Conservation (phyloP, 352 stramenopile genomes). For the Phytophthora melonis region DNA sequence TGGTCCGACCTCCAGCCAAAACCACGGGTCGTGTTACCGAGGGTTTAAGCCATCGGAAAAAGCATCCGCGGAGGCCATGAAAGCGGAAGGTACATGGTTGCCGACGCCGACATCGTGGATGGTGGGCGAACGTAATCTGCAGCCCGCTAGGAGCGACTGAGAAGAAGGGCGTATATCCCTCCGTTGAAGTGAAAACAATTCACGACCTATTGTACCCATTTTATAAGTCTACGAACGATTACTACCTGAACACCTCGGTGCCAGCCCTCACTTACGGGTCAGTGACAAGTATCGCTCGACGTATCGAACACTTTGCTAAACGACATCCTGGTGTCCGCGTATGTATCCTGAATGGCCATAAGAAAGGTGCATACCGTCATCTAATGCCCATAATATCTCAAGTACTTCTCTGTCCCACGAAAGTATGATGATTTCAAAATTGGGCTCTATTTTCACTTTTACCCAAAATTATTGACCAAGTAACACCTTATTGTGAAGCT, state of each 20-base stretch:
- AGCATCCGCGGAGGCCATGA: background rate
- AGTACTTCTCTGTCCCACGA: too few relatives aligned
- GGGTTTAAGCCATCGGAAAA: too few relatives aligned
- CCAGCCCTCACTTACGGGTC: background rate
- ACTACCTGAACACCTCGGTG: background rate
- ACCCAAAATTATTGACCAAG: too few relatives aligned
- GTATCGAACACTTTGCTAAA: background rate
- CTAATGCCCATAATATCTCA: too few relatives aligned
- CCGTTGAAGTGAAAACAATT: background rate
- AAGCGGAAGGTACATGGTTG: background rate
- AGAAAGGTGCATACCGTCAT: too few relatives aligned
- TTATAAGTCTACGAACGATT: background rate
- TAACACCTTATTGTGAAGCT: too few relatives aligned
- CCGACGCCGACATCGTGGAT: background rate
- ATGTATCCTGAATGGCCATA: too few relatives aligned
- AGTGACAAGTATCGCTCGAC: background rate
- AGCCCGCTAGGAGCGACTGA: background rate
- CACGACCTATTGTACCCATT: background rate
- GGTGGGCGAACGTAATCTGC: background rate
- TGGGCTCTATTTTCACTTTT: too few relatives aligned
- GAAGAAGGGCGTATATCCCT: background rate
- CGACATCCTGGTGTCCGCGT: too few relatives aligned
- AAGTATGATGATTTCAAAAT: too few relatives aligned
- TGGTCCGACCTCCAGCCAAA: too few relatives aligned
- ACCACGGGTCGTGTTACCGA: too few relatives aligned